Evolutionary conservation across 768 basidiomycete species (phyloP).

Genomic region (Chiua virens): DNA sequence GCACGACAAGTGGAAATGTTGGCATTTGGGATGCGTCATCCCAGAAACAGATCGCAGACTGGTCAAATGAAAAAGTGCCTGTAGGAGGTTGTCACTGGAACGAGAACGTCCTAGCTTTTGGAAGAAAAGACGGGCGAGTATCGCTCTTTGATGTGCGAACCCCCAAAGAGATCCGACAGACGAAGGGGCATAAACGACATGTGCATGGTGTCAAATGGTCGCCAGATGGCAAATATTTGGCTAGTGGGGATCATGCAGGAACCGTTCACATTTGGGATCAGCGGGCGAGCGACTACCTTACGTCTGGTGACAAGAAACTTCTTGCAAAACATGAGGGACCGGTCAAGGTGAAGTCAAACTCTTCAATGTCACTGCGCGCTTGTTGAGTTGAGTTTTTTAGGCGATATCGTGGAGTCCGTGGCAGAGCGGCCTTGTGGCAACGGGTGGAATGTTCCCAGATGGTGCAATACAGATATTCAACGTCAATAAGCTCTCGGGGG

Average conservation of each 20-base stretch:
- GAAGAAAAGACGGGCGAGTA: constrained; percentile 39
- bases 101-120: constrained; percentile 38
- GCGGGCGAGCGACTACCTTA: constrained; percentile 33
- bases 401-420: constrained; percentile 77
- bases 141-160: constrained; percentile 38
- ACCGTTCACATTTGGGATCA: constrained; percentile 46
- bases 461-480: constrained; percentile 57
- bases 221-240: constrained; percentile 39
- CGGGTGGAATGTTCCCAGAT: constrained; percentile 65
- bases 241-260: constrained; percentile 42
- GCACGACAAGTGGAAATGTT: constrained; percentile 50
- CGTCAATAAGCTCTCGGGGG: constrained; percentile 39
- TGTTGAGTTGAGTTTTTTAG: constrained; percentile 32
- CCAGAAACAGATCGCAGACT: constrained; percentile 28
- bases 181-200: constrained; percentile 34
- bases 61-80: constrained; percentile 34
- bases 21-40: constrained; percentile 52
- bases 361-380: not conserved
- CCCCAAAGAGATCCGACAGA: constrained; percentile 25
- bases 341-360: constrained; percentile 37
- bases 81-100: constrained; percentile 44
- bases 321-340: constrained; percentile 45
- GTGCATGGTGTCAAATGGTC: constrained; percentile 44
- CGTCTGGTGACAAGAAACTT: constrained; percentile 32
- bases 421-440: constrained; percentile 65